Percentiles rank a stretch among this genome's conserved stretches.
These are phyloP conservation scores for Porphyrellus cyaneotinctus DNA, from an alignment of 768 basidiomycete genomes.

Conservation along the genomic window DNA sequence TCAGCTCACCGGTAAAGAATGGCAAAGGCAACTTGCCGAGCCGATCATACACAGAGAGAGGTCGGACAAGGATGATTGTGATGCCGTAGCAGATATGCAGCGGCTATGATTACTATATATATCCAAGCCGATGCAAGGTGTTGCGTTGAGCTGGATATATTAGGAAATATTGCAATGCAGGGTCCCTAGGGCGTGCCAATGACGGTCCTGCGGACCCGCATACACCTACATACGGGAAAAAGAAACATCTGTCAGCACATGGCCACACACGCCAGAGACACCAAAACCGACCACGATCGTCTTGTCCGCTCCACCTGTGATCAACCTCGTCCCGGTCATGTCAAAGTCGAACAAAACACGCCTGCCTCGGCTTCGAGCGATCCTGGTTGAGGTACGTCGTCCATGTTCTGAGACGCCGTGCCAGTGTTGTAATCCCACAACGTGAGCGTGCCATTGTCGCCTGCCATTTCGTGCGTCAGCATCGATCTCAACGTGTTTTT, in stretches of 20 bases:
- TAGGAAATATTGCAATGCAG: too few species aligned
- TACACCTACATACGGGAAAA: constrained; percentile 50
- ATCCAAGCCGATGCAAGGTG: too few species aligned
- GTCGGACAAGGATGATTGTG: too few species aligned
- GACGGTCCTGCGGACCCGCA: constrained; percentile 34
- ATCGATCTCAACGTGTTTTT: neutral
- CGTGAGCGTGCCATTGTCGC: constrained; percentile 86
- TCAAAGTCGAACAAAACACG: constrained; percentile 98
- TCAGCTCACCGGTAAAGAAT: too few species aligned
- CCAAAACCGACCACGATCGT: constrained; percentile 78
- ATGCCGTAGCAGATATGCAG: too few species aligned
- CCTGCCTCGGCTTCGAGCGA: constrained; percentile 96
- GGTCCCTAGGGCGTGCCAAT: too few species aligned
- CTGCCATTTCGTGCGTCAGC: constrained; percentile 36
- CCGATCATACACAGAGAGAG: too few species aligned
- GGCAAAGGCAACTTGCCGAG: too few species aligned
- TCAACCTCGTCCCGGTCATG: constrained; percentile 87
- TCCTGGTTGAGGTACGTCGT: constrained; percentile 95
- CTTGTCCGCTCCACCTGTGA: constrained; percentile 97
- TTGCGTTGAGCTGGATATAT: too few species aligned
- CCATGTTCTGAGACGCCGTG: constrained; percentile 89
- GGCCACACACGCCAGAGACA: neutral
- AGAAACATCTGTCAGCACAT: too few species aligned
- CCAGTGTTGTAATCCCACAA: constrained; percentile 97
- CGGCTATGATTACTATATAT: too few species aligned